A percentile compares a stretch with the other conserved stretches of the same genome.
These are phyloP conservation scores for Cladosporium sphaerospermum DNA, from an alignment of 2,329 filamentous ascomycete genomes.

Conservation along the genomic window DNA sequence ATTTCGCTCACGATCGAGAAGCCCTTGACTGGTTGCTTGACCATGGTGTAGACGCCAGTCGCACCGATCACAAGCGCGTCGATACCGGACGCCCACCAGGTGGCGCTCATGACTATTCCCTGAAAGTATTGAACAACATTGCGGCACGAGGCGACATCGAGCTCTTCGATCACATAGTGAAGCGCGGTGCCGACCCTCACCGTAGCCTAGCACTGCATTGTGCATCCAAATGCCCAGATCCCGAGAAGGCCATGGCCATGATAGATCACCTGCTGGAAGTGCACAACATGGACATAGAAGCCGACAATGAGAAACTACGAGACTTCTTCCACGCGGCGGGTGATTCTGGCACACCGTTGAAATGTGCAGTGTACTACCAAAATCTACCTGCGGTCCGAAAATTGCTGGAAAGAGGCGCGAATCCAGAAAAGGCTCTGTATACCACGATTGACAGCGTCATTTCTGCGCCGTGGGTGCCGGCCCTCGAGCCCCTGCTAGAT, in stretches of 20 bases:
- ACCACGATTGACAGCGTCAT: not conserved
- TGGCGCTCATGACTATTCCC: conserved; percentile 10
- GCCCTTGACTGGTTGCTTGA: conserved; percentile 15
- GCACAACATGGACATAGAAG: conserved; percentile 14
- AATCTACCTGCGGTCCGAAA: conserved; percentile 12
- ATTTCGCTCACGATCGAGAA: conserved; percentile 11
- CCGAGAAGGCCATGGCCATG: conserved; percentile 8
- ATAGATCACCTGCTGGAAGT: conserved; percentile 13
- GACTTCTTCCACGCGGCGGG: not conserved
- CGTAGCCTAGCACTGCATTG: conserved; percentile 12
- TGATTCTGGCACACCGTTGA: conserved; percentile 11
- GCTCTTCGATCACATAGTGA: conserved; percentile 14
- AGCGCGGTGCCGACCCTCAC: conserved; percentile 12
- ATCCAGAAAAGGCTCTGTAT: not conserved
- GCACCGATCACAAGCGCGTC: conserved; percentile 3
- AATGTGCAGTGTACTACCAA: conserved; percentile 8
- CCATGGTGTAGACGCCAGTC: conserved; percentile 13
- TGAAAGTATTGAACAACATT: conserved; percentile 12
- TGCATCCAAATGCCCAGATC: conserved; percentile 6
- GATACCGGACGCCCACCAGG: not conserved
- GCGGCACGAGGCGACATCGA: conserved; percentile 12
- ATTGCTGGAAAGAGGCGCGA: conserved; percentile 11
- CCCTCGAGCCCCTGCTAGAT: conserved; percentile 9
- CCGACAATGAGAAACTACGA: conserved; percentile 9
- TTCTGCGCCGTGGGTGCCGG: not conserved